phyloP scores from a whole-genome alignment of 306 rosid genomes.

The Crotalaria pallida region DNA sequence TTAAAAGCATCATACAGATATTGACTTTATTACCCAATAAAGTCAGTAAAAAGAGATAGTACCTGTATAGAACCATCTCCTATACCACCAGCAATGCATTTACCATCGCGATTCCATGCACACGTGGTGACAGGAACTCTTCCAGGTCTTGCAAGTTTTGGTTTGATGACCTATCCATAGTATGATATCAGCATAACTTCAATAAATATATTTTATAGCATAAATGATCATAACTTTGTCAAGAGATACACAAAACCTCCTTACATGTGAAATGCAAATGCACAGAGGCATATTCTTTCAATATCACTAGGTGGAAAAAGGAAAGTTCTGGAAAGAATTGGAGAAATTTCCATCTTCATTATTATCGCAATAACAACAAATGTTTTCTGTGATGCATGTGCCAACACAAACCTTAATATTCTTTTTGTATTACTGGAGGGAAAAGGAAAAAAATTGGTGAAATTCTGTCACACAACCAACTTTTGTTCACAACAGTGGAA shows the following conservation, averaged over 20 bases:
- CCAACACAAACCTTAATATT: not conserved
- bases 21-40: not conserved
- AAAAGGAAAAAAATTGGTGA: not conserved
- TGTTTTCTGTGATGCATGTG: not conserved
- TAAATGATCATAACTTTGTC: slow-evolving; percentile 5
- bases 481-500: not conserved
- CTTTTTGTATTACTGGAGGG: not conserved
- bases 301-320: not conserved
- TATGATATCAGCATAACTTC: slow-evolving; percentile 19
- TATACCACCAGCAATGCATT: slow-evolving; percentile 83
- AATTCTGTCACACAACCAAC: not conserved
- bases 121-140: slow-evolving; percentile 93
- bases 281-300: not conserved
- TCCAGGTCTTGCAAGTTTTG: slow-evolving; percentile 86
- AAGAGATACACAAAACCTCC: not conserved
- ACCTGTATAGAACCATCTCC: slow-evolving; percentile 99
- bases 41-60: not conserved
- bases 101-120: slow-evolving; percentile 85
- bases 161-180: slow-evolving; percentile 75
- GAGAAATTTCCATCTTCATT: not conserved
- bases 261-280: not conserved
- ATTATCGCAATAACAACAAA: not conserved
- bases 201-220: not conserved
- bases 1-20: not conserved
- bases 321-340: not conserved